Evolutionary conservation across 768 basidiomycete genomes (phyloP), one percentile per base, ranked within the genome.

Genomic region (Lactifluus volemus): DNA sequence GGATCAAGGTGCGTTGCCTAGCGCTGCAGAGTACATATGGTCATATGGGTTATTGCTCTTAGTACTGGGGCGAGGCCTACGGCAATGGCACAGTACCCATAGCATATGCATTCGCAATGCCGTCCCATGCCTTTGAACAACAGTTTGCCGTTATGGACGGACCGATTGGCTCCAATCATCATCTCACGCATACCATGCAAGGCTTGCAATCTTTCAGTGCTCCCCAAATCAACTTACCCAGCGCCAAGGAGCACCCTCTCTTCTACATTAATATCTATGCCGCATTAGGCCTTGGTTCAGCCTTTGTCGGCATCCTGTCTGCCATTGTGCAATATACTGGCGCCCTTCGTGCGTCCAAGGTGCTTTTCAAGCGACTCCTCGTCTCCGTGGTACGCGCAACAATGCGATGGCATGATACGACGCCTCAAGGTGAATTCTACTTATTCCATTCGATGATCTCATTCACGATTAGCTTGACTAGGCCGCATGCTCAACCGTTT

Each of bases 401-500:
- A 5, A 91, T 93, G 79, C 79, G 90, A 56, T 90, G 87, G 78
- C 85, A 86, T 68, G 89, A 92, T 68, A 84, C 86, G 0, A 92
- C 91, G 0, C 91, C 91, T 1, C 83, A 87, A 72, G 89, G 89
- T 78, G 67, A 51, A 41, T n/a, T 17, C 55, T 10, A 14, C 42
- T 30, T 52, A 56, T 48, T n/a, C 25, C 11, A 45, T 64, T 41
- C 53, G 48, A 25, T 3, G 50, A 17, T 41, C 38, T 39, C 58
- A 49, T 41, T 56, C 39, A 60, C 55, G 1, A 25, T 7, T 55
- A 38, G 21, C 59, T 30, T 34, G 14, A 56, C 56, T 68, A 83
- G 89, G 90, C 42, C 86, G 89, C 3, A 86, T 94, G 80, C 77
- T 94, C 66, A 94, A 93, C 72, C 82, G 92, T 5, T 93, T 94